Evolutionary conservation across 305 asterid species (phyloP), one percentile per base, ranked within the genome.

Genomic region (Rubia occidens): DNA sequence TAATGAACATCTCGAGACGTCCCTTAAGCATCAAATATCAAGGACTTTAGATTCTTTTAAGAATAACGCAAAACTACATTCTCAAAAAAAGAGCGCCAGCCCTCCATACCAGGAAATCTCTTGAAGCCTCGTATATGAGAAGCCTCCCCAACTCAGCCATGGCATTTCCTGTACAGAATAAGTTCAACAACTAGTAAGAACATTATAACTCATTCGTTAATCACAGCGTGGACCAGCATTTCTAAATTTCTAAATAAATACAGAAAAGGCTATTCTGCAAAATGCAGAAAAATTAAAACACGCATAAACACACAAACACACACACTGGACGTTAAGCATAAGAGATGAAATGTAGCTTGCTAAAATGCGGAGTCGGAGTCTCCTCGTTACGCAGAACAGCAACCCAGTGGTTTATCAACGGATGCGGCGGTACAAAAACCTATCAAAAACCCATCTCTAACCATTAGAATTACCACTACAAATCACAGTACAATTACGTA

Each of bases 141-240:
- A 95, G 78, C 80, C 99, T 95, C 74, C 99, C 99, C 32, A 91
- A 89, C 88, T 95, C 97, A 60, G 97, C 97, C 96, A 95, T 86
- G 42, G 96, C 97, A 82, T 78, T 89, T 78, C 75, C 99, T 95
- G 65, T 15, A 66, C 61, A 24, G 54, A 72, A 11, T 72, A 72
- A 56, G 60, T 40, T 51, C 32, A 14, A 35, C 15, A 24, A 37
- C 24, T 4, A 45, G 20, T 13, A 61, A 58, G 60, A 49, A 49
- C 60, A 8, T 14, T 26, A 26, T 26, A 26, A 26, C 29, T 26
- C 29, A 26, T 26, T 2, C 29, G 29, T 26, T 1, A 26, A 26
- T 26, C 29, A 26, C 18, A 32, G n/a, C 17, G 35, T 21, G 11
- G 24, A 11, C 45, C 47, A 1, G 11, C 42, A 58, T 26, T 69